Percentiles rank a stretch among this genome's conserved stretches.
These are phyloP conservation scores for Leucosporidium scottii DNA, from an alignment of 768 basidiomycete genomes.

Conservation along the genomic window DNA sequence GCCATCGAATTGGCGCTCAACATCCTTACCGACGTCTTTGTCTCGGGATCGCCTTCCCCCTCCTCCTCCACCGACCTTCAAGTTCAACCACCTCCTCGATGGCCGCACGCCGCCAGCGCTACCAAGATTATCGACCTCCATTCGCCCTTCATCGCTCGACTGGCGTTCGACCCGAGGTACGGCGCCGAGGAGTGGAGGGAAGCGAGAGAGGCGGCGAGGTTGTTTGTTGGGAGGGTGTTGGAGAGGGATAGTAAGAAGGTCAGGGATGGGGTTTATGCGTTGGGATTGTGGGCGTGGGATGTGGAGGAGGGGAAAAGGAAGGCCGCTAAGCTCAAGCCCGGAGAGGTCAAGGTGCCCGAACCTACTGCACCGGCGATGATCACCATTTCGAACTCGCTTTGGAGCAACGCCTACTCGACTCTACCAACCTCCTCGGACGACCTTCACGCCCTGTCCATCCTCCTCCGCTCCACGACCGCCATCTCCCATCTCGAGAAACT, in stretches of 20 bases:
- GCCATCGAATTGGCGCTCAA: conserved; percentile 55
- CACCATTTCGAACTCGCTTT: conserved; percentile 54
- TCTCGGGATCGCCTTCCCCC: conserved; percentile 34
- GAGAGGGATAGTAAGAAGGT: conserved; percentile 19
- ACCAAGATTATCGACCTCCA: conserved; percentile 41
- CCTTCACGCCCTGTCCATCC: conserved; percentile 52
- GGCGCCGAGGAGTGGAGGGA: conserved; percentile 34
- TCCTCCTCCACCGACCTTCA: conserved; percentile 43
- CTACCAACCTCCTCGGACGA: conserved; percentile 52
- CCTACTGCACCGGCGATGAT: conserved; percentile 32
- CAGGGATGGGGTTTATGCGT: conserved; percentile 9
- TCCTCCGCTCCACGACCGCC: conserved; percentile 56
- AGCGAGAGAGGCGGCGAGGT: conserved; percentile 9
- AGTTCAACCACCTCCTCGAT: conserved; percentile 6
- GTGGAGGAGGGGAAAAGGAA: conserved; percentile 11
- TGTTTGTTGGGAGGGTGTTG: conserved; percentile 11
- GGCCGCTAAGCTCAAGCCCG: conserved; percentile 2
- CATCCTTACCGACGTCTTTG: conserved; percentile 27
- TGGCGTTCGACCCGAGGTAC: conserved; percentile 35
- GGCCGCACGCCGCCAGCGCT: conserved; percentile 39
- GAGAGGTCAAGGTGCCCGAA: conserved; percentile 2
- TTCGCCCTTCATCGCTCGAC: conserved; percentile 36
- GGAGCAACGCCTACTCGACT: conserved; percentile 60
- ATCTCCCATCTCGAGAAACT: conserved; percentile 64
- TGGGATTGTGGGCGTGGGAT: not conserved